Evolutionary conservation across 306 rosid genomes (phyloP).

Genomic region (Corylus americana): DNA sequence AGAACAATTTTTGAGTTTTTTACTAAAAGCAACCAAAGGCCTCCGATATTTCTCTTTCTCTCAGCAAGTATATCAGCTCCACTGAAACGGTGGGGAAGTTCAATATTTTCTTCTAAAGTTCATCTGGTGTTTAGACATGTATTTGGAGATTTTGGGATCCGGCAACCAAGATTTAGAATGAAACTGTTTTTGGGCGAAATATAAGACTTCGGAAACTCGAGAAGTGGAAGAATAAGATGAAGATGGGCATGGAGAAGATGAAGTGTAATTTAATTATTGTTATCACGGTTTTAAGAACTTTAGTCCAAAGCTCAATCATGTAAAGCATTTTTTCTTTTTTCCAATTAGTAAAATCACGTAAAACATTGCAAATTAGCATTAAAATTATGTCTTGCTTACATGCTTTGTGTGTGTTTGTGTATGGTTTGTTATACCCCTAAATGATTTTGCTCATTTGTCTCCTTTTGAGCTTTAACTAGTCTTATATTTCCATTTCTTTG

Average conservation of each 20-base stretch:
- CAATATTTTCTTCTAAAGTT: not conserved
- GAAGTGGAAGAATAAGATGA: not conserved
- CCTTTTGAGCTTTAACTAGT: not conserved
- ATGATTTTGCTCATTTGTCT: not conserved
- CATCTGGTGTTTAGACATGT: slow-evolving; percentile 5
- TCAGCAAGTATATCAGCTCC: too few species aligned
- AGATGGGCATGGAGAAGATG: too few species aligned
- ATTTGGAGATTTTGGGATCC: not conserved
- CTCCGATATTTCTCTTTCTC: not conserved
- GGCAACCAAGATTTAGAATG: not conserved
- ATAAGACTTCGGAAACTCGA: not conserved
- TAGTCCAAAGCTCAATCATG: not conserved
- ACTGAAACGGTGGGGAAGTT: not conserved
- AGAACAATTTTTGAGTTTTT: not conserved
- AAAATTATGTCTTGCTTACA: not conserved
- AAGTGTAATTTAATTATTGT: too few species aligned
- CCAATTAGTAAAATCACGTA: not conserved
- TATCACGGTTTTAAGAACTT: not conserved
- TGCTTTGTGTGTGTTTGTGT: not conserved
- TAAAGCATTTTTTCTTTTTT: not conserved
- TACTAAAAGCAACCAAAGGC: not conserved
- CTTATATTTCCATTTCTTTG: not conserved
- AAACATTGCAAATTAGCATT: too few species aligned
- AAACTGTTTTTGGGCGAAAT: not conserved
- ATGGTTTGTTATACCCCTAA: not conserved